Conservation (phyloP, 2,329 filamentous ascomycete species). For the Myotisia sp. region DNA sequence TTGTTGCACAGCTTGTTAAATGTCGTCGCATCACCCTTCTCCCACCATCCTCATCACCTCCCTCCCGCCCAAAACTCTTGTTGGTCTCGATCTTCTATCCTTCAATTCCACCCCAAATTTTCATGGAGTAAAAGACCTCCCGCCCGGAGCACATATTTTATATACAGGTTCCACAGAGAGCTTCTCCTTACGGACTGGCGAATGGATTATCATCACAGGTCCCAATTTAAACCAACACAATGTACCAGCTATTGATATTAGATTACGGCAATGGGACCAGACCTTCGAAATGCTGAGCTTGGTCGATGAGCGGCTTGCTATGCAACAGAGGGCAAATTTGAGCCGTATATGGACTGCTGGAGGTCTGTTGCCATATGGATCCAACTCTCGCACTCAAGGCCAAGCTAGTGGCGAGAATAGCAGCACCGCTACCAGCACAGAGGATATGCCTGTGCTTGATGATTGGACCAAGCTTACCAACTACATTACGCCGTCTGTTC, state of each 20-base stretch:
- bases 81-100: slow-evolving; percentile 42
- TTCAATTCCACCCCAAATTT: slow-evolving; percentile 50
- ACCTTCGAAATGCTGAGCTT: slow-evolving; percentile 25
- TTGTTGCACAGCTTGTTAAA: no score
- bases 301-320: slow-evolving; percentile 30
- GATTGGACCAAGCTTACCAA: slow-evolving; percentile 43
- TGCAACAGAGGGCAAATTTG: slow-evolving; percentile 43
- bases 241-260: slow-evolving; percentile 28
- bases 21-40: slow-evolving; percentile 19
- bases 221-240: slow-evolving; percentile 5
- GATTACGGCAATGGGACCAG: slow-evolving; percentile 42
- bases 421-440: slow-evolving; percentile 11
- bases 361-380: slow-evolving; percentile 28
- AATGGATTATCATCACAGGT: slow-evolving; percentile 42
- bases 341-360: slow-evolving; percentile 42
- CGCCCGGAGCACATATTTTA: slow-evolving; percentile 46
- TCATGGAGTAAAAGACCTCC: slow-evolving; percentile 45
- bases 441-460: slow-evolving; percentile 14
- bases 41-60: slow-evolving; percentile 31
- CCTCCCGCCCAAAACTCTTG: slow-evolving; percentile 35
- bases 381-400: slow-evolving; percentile 20
- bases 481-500: slow-evolving; percentile 34
- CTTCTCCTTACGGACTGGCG: slow-evolving; percentile 46
- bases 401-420: slow-evolving; percentile 17
- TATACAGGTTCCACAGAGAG: slow-evolving; percentile 46